A percentile compares a stretch with the other conserved stretches of the same genome.
These are phyloP conservation scores for Botryobasidium botryosum DNA, from an alignment of 768 basidiomycete genomes.

Conservation along the genomic window DNA sequence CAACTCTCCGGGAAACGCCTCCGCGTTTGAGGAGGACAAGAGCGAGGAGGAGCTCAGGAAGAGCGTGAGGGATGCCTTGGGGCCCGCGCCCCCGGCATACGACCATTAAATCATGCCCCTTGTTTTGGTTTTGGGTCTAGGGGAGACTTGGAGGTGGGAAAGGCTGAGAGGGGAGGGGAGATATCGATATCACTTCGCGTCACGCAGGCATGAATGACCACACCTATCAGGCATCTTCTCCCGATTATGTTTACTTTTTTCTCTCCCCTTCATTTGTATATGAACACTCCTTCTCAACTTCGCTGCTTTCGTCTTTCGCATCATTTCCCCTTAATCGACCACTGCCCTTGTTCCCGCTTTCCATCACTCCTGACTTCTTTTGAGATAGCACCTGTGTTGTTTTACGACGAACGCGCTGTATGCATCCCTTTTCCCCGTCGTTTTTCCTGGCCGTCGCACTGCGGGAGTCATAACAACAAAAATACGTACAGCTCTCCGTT, in stretches of 20 bases:
- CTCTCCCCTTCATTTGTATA: no score
- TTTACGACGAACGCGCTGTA: no score
- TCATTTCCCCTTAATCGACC: slow-evolving; percentile 6
- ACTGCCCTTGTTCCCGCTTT: no score
- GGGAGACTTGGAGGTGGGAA: background rate
- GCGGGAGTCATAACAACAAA: no score
- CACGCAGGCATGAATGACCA: background rate
- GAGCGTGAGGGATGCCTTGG: slow-evolving; percentile 71
- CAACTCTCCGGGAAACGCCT: slow-evolving; percentile 19
- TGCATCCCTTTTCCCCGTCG: no score
- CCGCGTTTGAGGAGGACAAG: slow-evolving; percentile 21
- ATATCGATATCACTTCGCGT: background rate
- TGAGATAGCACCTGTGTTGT: no score
- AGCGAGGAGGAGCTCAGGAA: slow-evolving; percentile 38
- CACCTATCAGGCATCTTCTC: background rate
- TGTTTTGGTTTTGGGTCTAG: background rate
- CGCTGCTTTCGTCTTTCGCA: slow-evolving; percentile 3
- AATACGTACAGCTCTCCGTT: no score
- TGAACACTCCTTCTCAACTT: background rate
- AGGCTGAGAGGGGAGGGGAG: background rate
- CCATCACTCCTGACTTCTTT: no score
- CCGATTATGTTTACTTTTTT: slow-evolving; percentile 2
- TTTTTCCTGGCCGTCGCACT: no score
- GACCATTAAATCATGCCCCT: background rate
- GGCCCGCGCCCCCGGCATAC: slow-evolving; percentile 10